Base-by-base conservation (phyloP, 768 basidiomycete genomes). In the Candolleomyces aberdarensis region DNA sequence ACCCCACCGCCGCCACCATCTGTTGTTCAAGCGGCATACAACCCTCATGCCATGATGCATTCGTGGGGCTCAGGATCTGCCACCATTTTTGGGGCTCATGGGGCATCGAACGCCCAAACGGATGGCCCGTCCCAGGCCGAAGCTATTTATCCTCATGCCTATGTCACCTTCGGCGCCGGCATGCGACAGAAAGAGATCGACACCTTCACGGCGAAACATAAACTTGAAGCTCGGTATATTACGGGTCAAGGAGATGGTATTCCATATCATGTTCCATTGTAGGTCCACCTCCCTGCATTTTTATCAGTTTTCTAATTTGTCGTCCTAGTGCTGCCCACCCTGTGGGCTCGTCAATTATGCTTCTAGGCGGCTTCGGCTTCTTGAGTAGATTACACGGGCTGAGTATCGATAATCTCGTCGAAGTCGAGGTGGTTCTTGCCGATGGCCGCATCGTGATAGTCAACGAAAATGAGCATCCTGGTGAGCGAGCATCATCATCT, bases 381-480 rank as follows among this genome's bases (percentile, higher is more conserved):
- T 77, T 95, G 48, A 87, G 91, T 56, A 83, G 95, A 56, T 74
- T 94, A 65, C 84, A 88, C 63, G 95, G 95, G 6, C 78, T 97
- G 58, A 94, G 92, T 61, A 84, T 94, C 69, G 95, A 98, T 71
- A 92, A 91, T 69, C 76, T 96, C 26, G 89, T 96, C 5, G 94
- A 97, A 68, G 89, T 91, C 0, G 95, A 98, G 73, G 87, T 95
- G 75, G 95, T 97, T 2, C 80, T 95, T 17, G 90, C 94, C 4
- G 93, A 96, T 72, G 95, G 95, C 5, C 77, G 85, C n/a, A 89
- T 97, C 50, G 82, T 94, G 20, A 81, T 88, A 61, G 84, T 88
- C 6, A 92, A 81, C 64, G 86, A 94, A 67, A 79, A 82, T 5
- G 87, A 88, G 44, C 75, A 91, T 69, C 80, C 89, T 57, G 90